Percentiles rank a stretch among this genome's conserved stretches.
These are phyloP conservation scores for Thymus mandschuricus DNA, from an alignment of 257 asterid species.

Conservation along the genomic window DNA sequence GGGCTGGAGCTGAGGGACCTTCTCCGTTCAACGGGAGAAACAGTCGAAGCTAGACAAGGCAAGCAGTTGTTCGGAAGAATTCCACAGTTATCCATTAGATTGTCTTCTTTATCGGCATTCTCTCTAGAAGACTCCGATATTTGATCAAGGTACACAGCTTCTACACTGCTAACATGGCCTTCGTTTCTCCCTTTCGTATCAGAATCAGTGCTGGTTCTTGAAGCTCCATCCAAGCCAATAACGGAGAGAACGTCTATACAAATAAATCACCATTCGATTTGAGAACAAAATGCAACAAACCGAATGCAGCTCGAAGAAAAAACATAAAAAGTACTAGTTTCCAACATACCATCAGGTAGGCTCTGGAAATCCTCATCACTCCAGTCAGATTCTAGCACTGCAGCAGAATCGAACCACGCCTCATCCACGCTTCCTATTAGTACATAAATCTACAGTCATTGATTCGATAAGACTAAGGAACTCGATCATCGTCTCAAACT, in stretches of 20 bases:
- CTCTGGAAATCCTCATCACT: slow-evolving; percentile 86
- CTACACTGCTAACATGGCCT: slow-evolving; percentile 39
- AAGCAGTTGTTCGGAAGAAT: slow-evolving; percentile 75
- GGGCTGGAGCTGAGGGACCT: slow-evolving; percentile 72
- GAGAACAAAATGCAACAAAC: background rate
- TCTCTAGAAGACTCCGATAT: slow-evolving; percentile 52
- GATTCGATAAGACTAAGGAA: background rate
- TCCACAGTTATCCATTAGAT: slow-evolving; percentile 73
- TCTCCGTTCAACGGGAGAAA: slow-evolving; percentile 63
- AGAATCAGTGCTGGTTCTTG: slow-evolving; percentile 11
- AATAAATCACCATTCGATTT: background rate
- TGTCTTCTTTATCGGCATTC: slow-evolving; percentile 47
- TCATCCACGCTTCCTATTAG: slow-evolving; percentile 65
- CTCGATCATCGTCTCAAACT: slow-evolving; percentile 7
- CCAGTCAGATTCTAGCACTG: slow-evolving; percentile 72
- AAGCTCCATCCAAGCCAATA: slow-evolving; percentile 48
- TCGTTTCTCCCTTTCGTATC: slow-evolving; percentile 42
- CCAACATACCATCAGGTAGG: slow-evolving; percentile 70
- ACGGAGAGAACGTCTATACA: slow-evolving; percentile 57
- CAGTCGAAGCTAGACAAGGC: slow-evolving; percentile 86
- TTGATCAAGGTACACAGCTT: slow-evolving; percentile 61
- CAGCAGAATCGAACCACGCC: slow-evolving; percentile 82
- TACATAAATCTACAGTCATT: background rate
- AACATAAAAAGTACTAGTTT: background rate
- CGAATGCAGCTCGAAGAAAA: background rate